Evolutionary conservation across 2,329 filamentous ascomycete species (phyloP), one percentile per base, ranked within the genome.

Genomic region (Curvularia sp.): DNA sequence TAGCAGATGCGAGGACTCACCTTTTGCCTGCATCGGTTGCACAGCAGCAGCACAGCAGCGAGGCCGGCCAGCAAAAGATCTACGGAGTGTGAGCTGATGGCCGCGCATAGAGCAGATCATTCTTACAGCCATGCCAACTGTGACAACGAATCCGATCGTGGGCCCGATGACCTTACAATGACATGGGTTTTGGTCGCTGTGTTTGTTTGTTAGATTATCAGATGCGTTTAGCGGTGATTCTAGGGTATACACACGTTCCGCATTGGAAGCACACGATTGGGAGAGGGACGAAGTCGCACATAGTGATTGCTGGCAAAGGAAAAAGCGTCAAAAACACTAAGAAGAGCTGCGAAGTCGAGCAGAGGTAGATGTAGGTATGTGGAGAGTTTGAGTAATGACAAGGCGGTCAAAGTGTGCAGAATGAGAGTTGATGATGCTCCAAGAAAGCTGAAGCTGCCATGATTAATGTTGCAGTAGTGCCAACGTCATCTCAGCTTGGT

Each of bases 121-220:
- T 4, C 80, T 57, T 77, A 85, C 82, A 49, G 82, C 83, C 60
- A 82, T 77, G 50, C 80, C 73, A 41, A 86, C 74, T 1, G 81
- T 81, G 49, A 80, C 72, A 9, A 71, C 73, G 61, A 84, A 84
- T 67, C 83, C 83, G 43, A 86, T 67, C 1, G 83, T 86, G 38
- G 84, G 84, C 1, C 84, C 83, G 28, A 86, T 78, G 8, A 86
- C 78, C 68, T 86, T 86, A 67, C 83, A 85, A 61, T 81, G 82
- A 55, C 84, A 86, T 3, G 84, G 84, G 55, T 86, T 86, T 65
- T 86, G 82, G 59, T 85, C 78, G 8, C 83, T 85, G 46, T 4
- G 74, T 22, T 41, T 8, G 12, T 22, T 24, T 8, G 30, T 31
- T 12, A 31, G 33, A 35, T 71, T 41, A 73, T 61, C 22, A 53